These are phyloP conservation scores for Lactarius hatsudake DNA, from an alignment of 768 basidiomycete species.

Conservation along the genomic window DNA sequence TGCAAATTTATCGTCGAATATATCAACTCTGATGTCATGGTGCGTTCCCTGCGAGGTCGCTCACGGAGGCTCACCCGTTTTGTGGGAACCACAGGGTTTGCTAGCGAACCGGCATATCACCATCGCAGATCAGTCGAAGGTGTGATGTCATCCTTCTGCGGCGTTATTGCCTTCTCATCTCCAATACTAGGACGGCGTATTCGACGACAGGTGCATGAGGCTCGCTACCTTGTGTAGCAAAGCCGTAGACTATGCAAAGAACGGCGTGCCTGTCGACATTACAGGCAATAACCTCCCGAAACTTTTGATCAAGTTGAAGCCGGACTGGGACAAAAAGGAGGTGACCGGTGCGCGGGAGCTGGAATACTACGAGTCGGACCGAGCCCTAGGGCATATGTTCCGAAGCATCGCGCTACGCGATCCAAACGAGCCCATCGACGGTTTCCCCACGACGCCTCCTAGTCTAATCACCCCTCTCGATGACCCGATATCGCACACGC, in stretches of 20 bases:
- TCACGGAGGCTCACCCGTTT: neutral
- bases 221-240: conserved; percentile 60
- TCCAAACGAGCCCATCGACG: conserved; percentile 31
- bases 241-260: conserved; percentile 82
- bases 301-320: conserved; percentile 63
- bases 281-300: conserved; percentile 45
- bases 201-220: conserved; percentile 52
- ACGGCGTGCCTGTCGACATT: conserved; percentile 63
- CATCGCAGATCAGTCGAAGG: conserved; percentile 76
- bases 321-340: conserved; percentile 67
- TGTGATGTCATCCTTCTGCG: conserved; percentile 30
- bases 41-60: conserved; percentile 33
- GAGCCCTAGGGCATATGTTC: conserved; percentile 70
- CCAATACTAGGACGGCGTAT: conserved; percentile 51
- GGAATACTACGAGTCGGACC: conserved; percentile 69
- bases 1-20: conserved; percentile 83
- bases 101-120: conserved; percentile 66
- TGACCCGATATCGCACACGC: conserved; percentile 10
- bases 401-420: conserved; percentile 54
- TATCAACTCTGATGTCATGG: conserved; percentile 78
- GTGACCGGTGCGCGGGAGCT: conserved; percentile 45
- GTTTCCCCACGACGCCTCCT: neutral
- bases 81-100: conserved; percentile 48
- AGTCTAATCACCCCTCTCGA: neutral
- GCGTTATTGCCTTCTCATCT: neutral